These are phyloP conservation scores for Porodaedalea pini DNA, from an alignment of 1,284 basidiomycete species.

Conservation along the genomic window DNA sequence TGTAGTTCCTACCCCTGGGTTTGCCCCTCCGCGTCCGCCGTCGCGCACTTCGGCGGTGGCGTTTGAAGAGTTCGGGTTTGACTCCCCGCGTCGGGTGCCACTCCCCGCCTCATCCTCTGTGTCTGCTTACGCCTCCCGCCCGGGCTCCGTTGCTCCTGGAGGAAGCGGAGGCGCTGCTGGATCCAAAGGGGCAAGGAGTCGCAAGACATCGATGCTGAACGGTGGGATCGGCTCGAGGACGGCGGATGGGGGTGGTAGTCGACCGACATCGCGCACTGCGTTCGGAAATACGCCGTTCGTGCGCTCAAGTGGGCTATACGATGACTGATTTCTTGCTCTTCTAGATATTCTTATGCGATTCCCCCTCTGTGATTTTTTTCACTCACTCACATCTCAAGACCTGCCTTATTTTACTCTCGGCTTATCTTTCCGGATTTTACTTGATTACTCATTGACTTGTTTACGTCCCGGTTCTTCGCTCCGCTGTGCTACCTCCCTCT, in stretches of 20 bases:
- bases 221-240: not conserved
- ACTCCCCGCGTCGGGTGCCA: not conserved
- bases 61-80: not conserved
- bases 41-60: not conserved
- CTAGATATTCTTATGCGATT: not conserved
- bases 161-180: not conserved
- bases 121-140: not conserved
- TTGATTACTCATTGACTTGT: not conserved
- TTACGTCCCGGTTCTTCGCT: not conserved
- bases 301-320: conserved; percentile 2
- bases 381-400: not conserved
- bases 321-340: conserved; percentile 1
- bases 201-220: not conserved
- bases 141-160: not conserved
- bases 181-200: not conserved
- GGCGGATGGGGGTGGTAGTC: not conserved
- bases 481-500: not conserved
- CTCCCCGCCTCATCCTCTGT: not conserved
- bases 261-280: not conserved
- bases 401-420: not conserved
- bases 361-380: not conserved
- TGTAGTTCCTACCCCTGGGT: not conserved
- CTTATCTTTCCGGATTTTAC: not conserved
- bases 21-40: not conserved
- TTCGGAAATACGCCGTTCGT: conserved; percentile 12